Base-by-base conservation (phyloP, 352 stramenopile species). In the Phytophthora pluvialis region DNA sequence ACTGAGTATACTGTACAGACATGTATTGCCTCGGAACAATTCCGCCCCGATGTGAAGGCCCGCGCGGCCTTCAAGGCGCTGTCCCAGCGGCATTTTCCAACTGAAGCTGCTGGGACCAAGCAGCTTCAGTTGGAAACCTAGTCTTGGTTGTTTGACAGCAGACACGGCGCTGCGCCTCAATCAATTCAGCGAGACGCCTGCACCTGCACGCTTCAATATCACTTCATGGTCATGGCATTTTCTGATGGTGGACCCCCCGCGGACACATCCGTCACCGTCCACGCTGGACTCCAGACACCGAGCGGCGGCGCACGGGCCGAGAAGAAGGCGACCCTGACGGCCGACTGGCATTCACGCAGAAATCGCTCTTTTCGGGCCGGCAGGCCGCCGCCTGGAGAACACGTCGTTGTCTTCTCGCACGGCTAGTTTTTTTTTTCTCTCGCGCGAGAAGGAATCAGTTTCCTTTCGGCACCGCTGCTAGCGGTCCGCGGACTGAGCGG, bases 41-140 rank as follows among this genome's bases (percentile, higher is more conserved):
- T 65, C 33, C 28, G 29, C 16, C 12, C 26, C 44, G 35, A 64
- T 54, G 44, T 40, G 44, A 31, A 53, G 46, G 12, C 7, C 28
- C 28, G 10, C 31, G 28, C 5, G n/a, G n/a, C n/a, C 43, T 49
- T 33, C 28, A 44, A 60, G 7, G 42, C 39, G 29, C 7, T 47
- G 55, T 50, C 44, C 25, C 46, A 57, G 25, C 28, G 46, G 52
- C 52, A 47, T 31, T 53, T 54, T 28, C 29, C 32, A 49, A 48
- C 58, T 60, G 58, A 65, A 65, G 57, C 18, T 68, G 60, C 60
- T 59, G n/a, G n/a, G n/a, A n/a, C n/a, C n/a, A n/a, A n/a, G n/a
- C n/a, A n/a, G n/a, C n/a, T n/a, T n/a, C n/a, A n/a, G n/a, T n/a
- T n/a, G n/a, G n/a, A n/a, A n/a, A n/a, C n/a, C n/a, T n/a, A n/a